Base-by-base conservation (phyloP, 1,139 yeast species). In the Suhomyces choctaworum region DNA sequence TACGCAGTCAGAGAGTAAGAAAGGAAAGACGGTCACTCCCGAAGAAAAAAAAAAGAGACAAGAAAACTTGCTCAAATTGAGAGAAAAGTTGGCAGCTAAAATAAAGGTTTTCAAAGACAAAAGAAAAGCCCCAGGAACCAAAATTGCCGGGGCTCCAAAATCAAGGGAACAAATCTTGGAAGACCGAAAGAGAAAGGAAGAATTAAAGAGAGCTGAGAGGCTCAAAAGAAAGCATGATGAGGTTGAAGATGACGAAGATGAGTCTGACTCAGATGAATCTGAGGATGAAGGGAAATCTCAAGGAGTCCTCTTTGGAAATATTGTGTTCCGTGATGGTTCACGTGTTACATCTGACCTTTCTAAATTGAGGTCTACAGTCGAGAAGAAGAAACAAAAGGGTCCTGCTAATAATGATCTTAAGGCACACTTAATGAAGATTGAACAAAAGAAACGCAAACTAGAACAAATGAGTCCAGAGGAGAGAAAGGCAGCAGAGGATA, bases 51-150 rank as follows among this genome's bases (percentile, higher is more conserved):
- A 61, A 41, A 70, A 68, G 44, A 75, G 64, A 40, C 68, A 76
- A 45, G 77, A 75, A 48, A 80, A 81, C 35, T 66, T 87, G 38
- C 73, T 73, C 6, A 82, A 76, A 45, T 71, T 92, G 42, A 76
- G 88, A 50, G 80, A 78, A 19, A 80, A 83, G 57, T 72, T 92
- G 34, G 82, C 92, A 22, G 75, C 75, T 14, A 86, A 81, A 58
- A 90, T 92, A 46, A 76, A 70, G 41, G 69, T 62, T 19, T 58
- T 92, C 62, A 79, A 81, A 48, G 92, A 83, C 40, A 85, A 78
- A 60, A 79, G 99, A 54, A 90, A 84, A 53, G 98, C 97, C 0
- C 94, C 94, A 1, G 97, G 97, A 1, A 67, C 92, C 0, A 82
- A 78, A 29, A 80, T 73, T 11, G 70, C 75, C 4, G 96, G 95